phyloP scores from a whole-genome alignment of 2,329 filamentous ascomycete genomes.

The Trichoderma simmonsii region DNA sequence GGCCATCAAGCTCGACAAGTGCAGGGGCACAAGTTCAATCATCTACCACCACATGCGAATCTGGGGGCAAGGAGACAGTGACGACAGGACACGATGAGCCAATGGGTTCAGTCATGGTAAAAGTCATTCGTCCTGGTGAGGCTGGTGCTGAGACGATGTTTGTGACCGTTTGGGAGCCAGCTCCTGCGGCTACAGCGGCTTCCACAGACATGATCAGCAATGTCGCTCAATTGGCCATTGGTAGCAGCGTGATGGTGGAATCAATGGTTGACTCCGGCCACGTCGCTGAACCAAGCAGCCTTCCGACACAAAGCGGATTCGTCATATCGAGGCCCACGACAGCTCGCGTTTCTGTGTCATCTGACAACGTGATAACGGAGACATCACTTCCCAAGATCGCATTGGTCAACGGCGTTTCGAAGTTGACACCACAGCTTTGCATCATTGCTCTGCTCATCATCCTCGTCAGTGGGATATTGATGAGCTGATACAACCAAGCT shows the following conservation, averaged over 20 bases:
- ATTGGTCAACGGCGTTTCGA: neutral
- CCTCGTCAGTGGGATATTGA: neutral
- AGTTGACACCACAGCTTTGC: neutral
- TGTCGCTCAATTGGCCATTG: neutral
- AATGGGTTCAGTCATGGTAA: conserved; percentile 22
- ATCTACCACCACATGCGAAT: neutral
- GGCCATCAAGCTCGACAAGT: neutral
- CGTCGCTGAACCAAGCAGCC: neutral
- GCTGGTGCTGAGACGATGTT: conserved; percentile 23
- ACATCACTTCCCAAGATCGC: neutral
- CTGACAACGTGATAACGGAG: neutral
- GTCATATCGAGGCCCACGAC: neutral
- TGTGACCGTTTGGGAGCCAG: conserved; percentile 20
- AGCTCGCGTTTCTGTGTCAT: neutral
- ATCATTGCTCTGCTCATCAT: neutral
- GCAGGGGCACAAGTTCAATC: neutral
- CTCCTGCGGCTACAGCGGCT: conserved; percentile 17
- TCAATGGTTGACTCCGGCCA: neutral
- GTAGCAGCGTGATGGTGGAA: neutral
- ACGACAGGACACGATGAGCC: neutral
- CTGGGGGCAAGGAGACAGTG: neutral
- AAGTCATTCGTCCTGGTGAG: conserved; percentile 26
- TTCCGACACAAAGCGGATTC: neutral
- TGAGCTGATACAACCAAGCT: neutral
- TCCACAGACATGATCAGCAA: neutral